Percentiles rank a stretch among this genome's conserved stretches.
Conservation (phyloP, 1,139 yeast species). For the Suhomyces kunorum region DNA sequence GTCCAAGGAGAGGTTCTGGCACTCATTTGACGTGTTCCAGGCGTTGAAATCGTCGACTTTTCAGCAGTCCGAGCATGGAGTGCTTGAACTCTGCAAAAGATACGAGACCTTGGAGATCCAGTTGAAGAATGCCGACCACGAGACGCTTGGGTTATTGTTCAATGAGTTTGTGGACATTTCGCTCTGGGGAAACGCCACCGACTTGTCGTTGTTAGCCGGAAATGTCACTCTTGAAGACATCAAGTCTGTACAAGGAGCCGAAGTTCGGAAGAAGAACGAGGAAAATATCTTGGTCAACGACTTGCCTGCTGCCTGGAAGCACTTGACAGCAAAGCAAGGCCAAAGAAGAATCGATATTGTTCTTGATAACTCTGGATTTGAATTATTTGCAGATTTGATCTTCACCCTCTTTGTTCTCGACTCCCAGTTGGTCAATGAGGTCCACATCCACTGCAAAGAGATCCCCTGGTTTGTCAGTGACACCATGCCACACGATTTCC, state of each 20-base stretch:
- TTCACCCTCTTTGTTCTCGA: conserved; percentile 76
- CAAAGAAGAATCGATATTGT: conserved; percentile 73
- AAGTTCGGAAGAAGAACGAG: conserved; percentile 79
- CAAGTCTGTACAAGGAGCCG: conserved; percentile 87
- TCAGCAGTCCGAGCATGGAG: conserved; percentile 72
- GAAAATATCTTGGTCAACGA: conserved; percentile 83
- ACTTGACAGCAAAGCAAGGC: conserved; percentile 28
- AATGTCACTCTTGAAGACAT: conserved; percentile 80
- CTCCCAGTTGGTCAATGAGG: conserved; percentile 57
- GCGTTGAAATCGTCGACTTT: conserved; percentile 72
- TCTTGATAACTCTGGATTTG: conserved; percentile 94
- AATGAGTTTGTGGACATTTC: conserved; percentile 85
- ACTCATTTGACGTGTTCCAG: conserved; percentile 68
- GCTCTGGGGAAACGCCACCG: conserved; percentile 98
- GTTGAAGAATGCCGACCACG: conserved; percentile 28
- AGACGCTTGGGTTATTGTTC: conserved; percentile 56
- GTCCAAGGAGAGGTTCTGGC: conserved; percentile 43
- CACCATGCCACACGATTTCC: conserved; percentile 81
- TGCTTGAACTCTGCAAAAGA: conserved; percentile 76
- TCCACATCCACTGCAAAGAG: conserved; percentile 84
- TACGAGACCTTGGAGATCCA: conserved; percentile 45
- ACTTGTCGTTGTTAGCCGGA: conserved; percentile 81
- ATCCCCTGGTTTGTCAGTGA: conserved; percentile 99
- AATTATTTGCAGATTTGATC: conserved; percentile 83
- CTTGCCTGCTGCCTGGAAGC: conserved; percentile 65